These are phyloP conservation scores for Endotrypanum monterogeii DNA, from an alignment of 208 protist genomes.

Conservation along the genomic window DNA sequence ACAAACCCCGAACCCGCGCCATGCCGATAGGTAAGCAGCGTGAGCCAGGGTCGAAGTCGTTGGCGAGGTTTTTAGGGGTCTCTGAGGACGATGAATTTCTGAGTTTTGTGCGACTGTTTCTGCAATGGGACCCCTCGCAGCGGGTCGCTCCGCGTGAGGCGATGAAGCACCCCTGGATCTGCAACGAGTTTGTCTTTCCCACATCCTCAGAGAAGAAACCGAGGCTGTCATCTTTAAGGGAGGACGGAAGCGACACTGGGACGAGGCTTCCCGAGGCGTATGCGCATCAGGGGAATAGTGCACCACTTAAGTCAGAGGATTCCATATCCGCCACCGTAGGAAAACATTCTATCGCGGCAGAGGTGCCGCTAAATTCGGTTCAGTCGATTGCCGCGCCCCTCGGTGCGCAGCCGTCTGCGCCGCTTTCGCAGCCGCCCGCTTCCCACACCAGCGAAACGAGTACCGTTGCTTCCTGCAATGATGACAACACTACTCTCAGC, in stretches of 20 bases:
- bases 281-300: neutral
- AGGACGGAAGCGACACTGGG: neutral
- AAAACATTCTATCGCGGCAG: neutral
- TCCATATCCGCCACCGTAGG: neutral
- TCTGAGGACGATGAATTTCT: constrained; percentile 62
- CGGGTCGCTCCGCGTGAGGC: constrained; percentile 57
- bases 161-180: constrained; percentile 81
- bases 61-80: constrained; percentile 62
- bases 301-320: neutral
- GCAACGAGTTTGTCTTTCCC: constrained; percentile 53
- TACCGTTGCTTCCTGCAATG: neutral
- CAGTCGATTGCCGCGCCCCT: neutral
- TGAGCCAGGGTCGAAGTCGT: constrained; percentile 46
- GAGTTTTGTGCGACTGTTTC: constrained; percentile 67
- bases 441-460: neutral
- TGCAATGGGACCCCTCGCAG: constrained; percentile 66
- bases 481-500: neutral
- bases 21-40: constrained; percentile 42
- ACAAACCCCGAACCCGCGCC: constrained; percentile 42
- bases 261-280: neutral
- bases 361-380: neutral
- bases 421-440: neutral
- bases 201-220: neutral
- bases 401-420: neutral
- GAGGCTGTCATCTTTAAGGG: neutral